Evolutionary conservation across 2,329 filamentous ascomycete species (phyloP).

Genomic region (Aulographum hederae): DNA sequence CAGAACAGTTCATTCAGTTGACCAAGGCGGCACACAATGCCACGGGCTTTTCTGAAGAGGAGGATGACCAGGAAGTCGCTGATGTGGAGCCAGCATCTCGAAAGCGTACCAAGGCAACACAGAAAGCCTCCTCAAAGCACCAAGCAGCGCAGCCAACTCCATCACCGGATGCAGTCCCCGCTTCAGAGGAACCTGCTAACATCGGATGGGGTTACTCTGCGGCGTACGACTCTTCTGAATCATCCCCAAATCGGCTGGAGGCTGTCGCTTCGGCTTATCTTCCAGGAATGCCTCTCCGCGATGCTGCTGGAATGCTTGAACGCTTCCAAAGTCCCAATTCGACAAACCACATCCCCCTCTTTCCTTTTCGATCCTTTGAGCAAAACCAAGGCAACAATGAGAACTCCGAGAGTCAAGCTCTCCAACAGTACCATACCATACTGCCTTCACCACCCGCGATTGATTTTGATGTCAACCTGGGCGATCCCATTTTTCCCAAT

Average conservation of each 20-base stretch:
- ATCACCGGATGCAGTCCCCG: too few relatives aligned
- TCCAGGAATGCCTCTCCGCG: neutral
- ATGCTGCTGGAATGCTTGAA: neutral
- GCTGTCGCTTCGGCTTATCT: neutral
- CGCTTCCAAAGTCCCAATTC: neutral
- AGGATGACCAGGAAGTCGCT: constrained; percentile 10
- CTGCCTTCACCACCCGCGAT: neutral
- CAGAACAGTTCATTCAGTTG: constrained; percentile 38
- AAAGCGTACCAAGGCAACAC: too few relatives aligned
- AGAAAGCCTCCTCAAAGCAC: too few relatives aligned
- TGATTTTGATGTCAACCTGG: too few relatives aligned
- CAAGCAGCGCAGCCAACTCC: too few relatives aligned
- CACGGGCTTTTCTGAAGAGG: constrained; percentile 8
- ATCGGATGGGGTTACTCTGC: neutral
- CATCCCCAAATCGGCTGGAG: neutral
- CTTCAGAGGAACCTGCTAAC: too few relatives aligned
- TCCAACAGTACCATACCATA: neutral
- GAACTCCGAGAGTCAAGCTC: too few relatives aligned
- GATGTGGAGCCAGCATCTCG: too few relatives aligned
- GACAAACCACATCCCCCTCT: neutral
- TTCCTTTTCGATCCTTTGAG: neutral
- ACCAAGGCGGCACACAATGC: constrained; percentile 26
- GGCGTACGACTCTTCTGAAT: neutral
- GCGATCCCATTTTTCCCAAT: constrained; percentile 35
- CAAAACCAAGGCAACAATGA: neutral